These are phyloP conservation scores for Collariella sp. DNA, from an alignment of 495 filamentous ascomycete genomes.

Conservation along the genomic window DNA sequence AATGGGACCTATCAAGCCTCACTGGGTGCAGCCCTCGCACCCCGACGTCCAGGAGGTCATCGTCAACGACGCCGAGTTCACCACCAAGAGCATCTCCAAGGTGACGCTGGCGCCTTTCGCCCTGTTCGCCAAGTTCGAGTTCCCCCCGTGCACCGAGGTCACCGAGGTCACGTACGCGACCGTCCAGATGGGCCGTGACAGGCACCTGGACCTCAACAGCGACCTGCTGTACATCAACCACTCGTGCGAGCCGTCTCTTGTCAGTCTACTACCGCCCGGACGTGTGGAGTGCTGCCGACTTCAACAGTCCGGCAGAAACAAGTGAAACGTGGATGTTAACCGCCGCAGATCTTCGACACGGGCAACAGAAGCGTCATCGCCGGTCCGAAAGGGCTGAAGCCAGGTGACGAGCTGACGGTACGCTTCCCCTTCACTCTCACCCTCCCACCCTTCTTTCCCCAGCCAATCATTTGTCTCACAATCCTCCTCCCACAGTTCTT, in stretches of 20 bases:
- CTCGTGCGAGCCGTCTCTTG: slow-evolving; percentile 57
- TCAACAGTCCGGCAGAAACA: neutral
- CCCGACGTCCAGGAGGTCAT: slow-evolving; percentile 45
- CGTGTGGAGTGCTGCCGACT: neutral
- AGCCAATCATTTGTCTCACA: neutral
- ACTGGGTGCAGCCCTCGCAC: slow-evolving; percentile 47
- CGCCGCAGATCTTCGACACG: slow-evolving; percentile 55
- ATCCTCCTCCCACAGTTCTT: slow-evolving; percentile 46
- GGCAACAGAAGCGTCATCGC: slow-evolving; percentile 52
- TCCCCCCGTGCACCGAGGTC: slow-evolving; percentile 48
- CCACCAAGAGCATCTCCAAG: slow-evolving; percentile 52
- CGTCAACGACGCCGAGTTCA: slow-evolving; percentile 43
- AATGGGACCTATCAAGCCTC: slow-evolving; percentile 43
- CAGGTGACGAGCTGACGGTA: slow-evolving; percentile 56
- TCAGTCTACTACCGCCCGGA: slow-evolving; percentile 22
- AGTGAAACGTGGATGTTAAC: neutral
- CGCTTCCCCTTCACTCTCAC: slow-evolving; percentile 13
- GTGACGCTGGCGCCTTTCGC: slow-evolving; percentile 54
- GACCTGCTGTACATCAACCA: slow-evolving; percentile 72
- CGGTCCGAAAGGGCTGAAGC: slow-evolving; percentile 45
- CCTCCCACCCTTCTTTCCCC: neutral
- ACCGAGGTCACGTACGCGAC: slow-evolving; percentile 54
- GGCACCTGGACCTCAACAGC: slow-evolving; percentile 65
- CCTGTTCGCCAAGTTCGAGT: slow-evolving; percentile 45
- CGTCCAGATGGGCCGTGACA: slow-evolving; percentile 53